phyloP scores from a whole-genome alignment of 73 alveolate species.

The Paramecium bursaria region DNA sequence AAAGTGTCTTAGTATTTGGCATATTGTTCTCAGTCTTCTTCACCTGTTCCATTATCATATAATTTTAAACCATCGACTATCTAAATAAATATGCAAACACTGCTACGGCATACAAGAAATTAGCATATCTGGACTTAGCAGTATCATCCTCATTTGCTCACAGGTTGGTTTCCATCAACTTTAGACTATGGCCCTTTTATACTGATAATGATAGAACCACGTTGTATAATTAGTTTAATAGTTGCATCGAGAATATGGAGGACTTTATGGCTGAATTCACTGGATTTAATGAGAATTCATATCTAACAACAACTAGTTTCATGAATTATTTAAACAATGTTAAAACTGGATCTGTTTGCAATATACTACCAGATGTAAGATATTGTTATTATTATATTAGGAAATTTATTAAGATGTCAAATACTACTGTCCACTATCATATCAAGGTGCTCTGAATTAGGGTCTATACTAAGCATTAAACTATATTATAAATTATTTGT shows the following conservation, averaged over 20 bases:
- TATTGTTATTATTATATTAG: not conserved
- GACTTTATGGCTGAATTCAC: not conserved
- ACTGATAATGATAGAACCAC: slow-evolving; percentile 19
- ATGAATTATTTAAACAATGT: not conserved
- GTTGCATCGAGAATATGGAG: not conserved
- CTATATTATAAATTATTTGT: not conserved
- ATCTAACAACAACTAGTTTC: slow-evolving; percentile 24
- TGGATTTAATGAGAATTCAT: not conserved
- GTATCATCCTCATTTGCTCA: not conserved
- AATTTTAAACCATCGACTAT: slow-evolving; percentile 27
- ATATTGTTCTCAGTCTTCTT: slow-evolving; percentile 2
- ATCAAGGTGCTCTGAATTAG: slow-evolving; percentile 6
- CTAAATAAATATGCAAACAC: slow-evolving; percentile 20
- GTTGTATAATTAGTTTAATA: not conserved
- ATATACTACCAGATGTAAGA: not conserved
- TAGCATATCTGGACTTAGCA: not conserved
- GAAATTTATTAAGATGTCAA: too few species aligned
- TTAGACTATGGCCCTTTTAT: not conserved
- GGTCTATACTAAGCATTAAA: not conserved
- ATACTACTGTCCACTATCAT: too few species aligned
- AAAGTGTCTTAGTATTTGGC: not conserved
- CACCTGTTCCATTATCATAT: not conserved
- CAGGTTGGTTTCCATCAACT: slow-evolving; percentile 8
- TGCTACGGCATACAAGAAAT: slow-evolving; percentile 3
- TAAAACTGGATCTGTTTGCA: not conserved